A percentile compares a stretch with the other conserved stretches of the same genome.
Evolutionary conservation across 2,329 filamentous ascomycete species (phyloP).

Genomic region (Botrytis deweyae): DNA sequence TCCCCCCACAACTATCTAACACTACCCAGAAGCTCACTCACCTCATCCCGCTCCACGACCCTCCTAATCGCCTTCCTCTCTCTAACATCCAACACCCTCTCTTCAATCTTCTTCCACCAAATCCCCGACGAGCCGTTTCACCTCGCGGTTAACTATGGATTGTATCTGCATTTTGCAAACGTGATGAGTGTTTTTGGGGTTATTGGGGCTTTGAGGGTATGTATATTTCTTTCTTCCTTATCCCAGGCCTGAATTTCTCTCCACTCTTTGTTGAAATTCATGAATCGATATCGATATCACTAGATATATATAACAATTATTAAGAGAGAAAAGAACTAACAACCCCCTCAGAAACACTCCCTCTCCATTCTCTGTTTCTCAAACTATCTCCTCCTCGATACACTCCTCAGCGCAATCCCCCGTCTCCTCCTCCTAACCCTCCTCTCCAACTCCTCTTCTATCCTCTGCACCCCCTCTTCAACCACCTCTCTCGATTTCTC

Average conservation of each 20-base stretch:
- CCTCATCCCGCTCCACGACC: constrained; percentile 17
- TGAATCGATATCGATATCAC: background rate
- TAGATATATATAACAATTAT: background rate
- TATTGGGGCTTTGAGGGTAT: constrained; percentile 46
- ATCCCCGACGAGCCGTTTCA: constrained; percentile 39
- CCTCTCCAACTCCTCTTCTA: background rate
- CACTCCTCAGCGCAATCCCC: constrained; percentile 35
- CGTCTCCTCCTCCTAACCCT: constrained; percentile 29
- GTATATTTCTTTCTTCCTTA: constrained; percentile 25
- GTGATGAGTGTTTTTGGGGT: constrained; percentile 44
- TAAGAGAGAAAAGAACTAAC: constrained; percentile 23
- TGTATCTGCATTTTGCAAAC: constrained; percentile 44
- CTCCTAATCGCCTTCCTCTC: constrained; percentile 35
- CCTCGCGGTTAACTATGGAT: constrained; percentile 39
- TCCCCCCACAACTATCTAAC: background rate
- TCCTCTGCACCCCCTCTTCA: background rate
- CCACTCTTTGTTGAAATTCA: background rate
- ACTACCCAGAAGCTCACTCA: background rate
- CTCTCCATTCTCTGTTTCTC: constrained; percentile 33
- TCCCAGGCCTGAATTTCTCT: constrained; percentile 29
- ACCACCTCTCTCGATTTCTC: constrained; percentile 7
- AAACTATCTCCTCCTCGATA: constrained; percentile 39
- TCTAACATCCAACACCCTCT: constrained; percentile 37
- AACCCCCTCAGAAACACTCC: constrained; percentile 27
- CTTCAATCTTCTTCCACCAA: constrained; percentile 36